phyloP scores from a whole-genome alignment of 2,329 filamentous ascomycete genomes.

The Fusarium anthophilum region DNA sequence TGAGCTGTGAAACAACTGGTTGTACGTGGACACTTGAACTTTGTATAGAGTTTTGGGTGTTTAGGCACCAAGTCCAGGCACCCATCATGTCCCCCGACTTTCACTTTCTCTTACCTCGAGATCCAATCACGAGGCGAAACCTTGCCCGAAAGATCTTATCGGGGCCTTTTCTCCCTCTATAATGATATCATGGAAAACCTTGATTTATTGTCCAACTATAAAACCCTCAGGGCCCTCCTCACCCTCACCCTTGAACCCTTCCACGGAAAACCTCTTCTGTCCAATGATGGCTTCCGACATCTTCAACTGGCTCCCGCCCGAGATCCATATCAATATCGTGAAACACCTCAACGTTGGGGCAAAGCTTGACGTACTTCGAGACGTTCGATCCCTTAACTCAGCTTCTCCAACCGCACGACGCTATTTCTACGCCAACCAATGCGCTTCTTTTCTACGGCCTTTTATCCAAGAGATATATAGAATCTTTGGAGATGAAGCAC shows the following conservation, averaged over 20 bases:
- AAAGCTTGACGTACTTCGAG: not conserved
- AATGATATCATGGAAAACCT: not conserved
- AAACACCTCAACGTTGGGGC: accelerated
- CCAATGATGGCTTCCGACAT: not conserved
- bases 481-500: not conserved
- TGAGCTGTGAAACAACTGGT: too few species aligned
- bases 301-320: not conserved
- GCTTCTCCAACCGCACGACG: not conserved
- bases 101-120: not conserved
- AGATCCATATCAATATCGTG: not conserved
- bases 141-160: too few species aligned
- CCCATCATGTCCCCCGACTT: not conserved
- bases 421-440: not conserved
- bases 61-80: not conserved
- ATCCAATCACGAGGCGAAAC: not conserved
- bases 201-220: not conserved
- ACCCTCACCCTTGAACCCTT: too few species aligned
- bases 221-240: not conserved
- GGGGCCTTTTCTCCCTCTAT: not conserved
- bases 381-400: not conserved
- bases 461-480: not conserved
- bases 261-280: not conserved
- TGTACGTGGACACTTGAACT: not conserved
- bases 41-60: not conserved
- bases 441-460: not conserved